phyloP scores from a whole-genome alignment of 2,329 filamentous ascomycete genomes.

The Fusarium haematococcum region DNA sequence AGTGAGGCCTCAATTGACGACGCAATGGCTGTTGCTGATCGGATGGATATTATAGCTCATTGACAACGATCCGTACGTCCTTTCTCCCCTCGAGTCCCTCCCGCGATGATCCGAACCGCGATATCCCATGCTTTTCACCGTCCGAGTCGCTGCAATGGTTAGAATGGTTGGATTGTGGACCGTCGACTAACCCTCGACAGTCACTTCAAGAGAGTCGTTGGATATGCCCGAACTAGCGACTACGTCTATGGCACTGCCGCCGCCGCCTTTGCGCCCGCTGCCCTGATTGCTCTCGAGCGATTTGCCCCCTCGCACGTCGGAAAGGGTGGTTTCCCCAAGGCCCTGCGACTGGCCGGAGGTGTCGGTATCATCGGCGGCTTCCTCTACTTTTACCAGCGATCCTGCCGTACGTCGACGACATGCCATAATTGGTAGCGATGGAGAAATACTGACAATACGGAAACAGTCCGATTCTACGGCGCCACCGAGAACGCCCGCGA shows the following conservation, averaged over 20 bases:
- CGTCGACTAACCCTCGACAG: conserved; percentile 59
- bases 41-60: conserved; percentile 78
- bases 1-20: conserved; percentile 52
- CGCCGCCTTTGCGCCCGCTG: conserved; percentile 77
- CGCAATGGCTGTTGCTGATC: conserved; percentile 41
- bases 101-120: conserved; percentile 6
- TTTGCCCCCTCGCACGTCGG: conserved; percentile 87
- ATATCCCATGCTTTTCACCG: not conserved
- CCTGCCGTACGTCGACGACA: conserved; percentile 72
- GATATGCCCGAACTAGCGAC: conserved; percentile 88
- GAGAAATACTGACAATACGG: not conserved
- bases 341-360: conserved; percentile 82
- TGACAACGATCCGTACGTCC: conserved; percentile 92
- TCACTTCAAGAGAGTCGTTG: conserved; percentile 89
- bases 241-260: conserved; percentile 78
- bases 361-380: conserved; percentile 84
- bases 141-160: not conserved
- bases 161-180: conserved; percentile 6
- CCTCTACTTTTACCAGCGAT: conserved; percentile 86
- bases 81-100: not conserved
- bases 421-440: not conserved
- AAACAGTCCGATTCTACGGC: conserved; percentile 91
- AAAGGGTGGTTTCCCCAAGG: conserved; percentile 82
- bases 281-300: conserved; percentile 84
- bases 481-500: conserved; percentile 93